These are phyloP conservation scores for Orbilia oligospora DNA, from an alignment of 2,329 filamentous ascomycete species.

Conservation along the genomic window DNA sequence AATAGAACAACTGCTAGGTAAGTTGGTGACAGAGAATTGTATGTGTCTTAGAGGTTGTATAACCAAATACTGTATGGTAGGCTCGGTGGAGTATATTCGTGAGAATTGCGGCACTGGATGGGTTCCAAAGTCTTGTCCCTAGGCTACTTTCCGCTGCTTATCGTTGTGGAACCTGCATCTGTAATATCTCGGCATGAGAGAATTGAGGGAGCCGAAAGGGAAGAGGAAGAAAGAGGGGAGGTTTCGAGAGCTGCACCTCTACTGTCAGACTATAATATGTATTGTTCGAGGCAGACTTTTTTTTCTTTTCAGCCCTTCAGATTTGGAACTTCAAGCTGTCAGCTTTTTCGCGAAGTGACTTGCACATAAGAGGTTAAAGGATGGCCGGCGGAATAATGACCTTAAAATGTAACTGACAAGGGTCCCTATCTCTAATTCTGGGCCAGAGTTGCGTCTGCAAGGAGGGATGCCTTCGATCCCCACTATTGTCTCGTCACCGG, in stretches of 20 bases:
- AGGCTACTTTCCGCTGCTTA: constrained; percentile 52
- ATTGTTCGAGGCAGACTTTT: constrained; percentile 57
- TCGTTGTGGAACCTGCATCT: constrained; percentile 54
- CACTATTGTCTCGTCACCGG: constrained; percentile 32
- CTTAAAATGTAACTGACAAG: constrained; percentile 58
- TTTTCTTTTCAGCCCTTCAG: constrained; percentile 45
- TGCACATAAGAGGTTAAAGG: constrained; percentile 56
- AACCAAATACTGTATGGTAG: background rate
- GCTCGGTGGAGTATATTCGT: constrained; percentile 17
- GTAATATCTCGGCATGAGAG: constrained; percentile 36
- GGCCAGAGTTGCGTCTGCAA: constrained; percentile 43
- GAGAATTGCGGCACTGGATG: constrained; percentile 35
- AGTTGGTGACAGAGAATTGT: constrained; percentile 28
- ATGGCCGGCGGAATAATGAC: constrained; percentile 43
- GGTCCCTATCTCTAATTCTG: constrained; percentile 56
- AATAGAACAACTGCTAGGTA: constrained; percentile 4
- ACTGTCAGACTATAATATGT: constrained; percentile 43
- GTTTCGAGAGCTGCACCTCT: constrained; percentile 31
- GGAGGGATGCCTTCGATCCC: constrained; percentile 45
- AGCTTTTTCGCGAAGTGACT: constrained; percentile 57
- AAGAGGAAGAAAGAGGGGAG: constrained; percentile 28
- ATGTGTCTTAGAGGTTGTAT: constrained; percentile 20
- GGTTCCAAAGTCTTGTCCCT: constrained; percentile 18
- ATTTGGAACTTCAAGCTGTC: constrained; percentile 58
- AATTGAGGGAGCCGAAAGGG: constrained; percentile 16